These are phyloP conservation scores for Chalciporus sphaerocephalus DNA, from an alignment of 768 basidiomycete species.

Conservation along the genomic window DNA sequence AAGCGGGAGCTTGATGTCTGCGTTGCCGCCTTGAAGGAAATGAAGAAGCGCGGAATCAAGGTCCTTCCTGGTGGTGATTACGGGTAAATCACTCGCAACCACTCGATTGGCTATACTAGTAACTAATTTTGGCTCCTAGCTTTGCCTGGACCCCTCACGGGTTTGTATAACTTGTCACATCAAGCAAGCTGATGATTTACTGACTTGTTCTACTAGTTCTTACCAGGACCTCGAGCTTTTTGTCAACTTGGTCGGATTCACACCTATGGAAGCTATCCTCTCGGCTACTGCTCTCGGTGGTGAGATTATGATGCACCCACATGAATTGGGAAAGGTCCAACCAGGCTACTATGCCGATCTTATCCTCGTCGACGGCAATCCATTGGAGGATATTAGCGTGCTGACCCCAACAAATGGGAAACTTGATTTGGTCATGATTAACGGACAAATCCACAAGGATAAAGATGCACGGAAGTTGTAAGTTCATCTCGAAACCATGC, in stretches of 20 bases:
- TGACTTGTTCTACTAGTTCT: slow-evolving; percentile 19
- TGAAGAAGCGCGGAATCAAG: slow-evolving; percentile 34
- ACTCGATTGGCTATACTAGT: not conserved
- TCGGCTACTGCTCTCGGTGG: slow-evolving; percentile 35
- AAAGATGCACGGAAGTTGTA: not conserved
- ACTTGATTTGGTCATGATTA: slow-evolving; percentile 34
- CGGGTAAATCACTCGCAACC: slow-evolving; percentile 20
- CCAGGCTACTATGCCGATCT: slow-evolving; percentile 37
- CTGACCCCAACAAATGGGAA: slow-evolving; percentile 30
- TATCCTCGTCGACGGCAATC: slow-evolving; percentile 34
- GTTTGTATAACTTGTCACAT: slow-evolving; percentile 1
- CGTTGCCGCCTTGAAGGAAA: slow-evolving; percentile 33
- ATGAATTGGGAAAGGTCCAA: slow-evolving; percentile 36
- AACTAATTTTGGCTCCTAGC: slow-evolving; percentile 7
- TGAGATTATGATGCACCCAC: slow-evolving; percentile 33
- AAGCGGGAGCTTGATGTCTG: slow-evolving; percentile 32
- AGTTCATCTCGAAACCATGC: no score
- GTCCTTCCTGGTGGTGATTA: slow-evolving; percentile 37
- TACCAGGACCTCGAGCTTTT: slow-evolving; percentile 37
- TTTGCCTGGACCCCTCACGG: slow-evolving; percentile 34
- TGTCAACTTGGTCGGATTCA: slow-evolving; percentile 32
- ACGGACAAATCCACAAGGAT: slow-evolving; percentile 25
- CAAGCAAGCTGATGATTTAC: not conserved
- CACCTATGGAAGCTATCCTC: slow-evolving; percentile 36
- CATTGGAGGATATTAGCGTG: slow-evolving; percentile 33